Conservation (phyloP, 2,329 filamentous ascomycete genomes). For the Coniochaeta ligniaria region DNA sequence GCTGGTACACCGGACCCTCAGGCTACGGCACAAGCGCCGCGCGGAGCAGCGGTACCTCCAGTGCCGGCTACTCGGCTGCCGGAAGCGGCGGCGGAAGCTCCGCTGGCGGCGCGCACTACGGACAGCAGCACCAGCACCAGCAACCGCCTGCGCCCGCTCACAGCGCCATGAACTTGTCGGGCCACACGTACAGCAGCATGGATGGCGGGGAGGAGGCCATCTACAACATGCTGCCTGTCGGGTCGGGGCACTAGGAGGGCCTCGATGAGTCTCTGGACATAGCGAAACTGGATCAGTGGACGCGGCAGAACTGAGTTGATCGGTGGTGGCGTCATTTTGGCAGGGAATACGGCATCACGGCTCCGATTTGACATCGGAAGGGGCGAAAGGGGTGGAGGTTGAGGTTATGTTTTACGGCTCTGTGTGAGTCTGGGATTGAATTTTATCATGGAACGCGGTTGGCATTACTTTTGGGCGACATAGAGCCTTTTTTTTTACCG, state of each 20-base stretch:
- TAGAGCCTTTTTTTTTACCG: neutral
- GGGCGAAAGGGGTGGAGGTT: no score
- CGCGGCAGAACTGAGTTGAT: no score
- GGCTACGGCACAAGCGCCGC: neutral
- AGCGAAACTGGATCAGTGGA: neutral
- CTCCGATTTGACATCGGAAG: no score
- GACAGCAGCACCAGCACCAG: constrained; percentile 5
- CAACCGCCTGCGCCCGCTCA: constrained; percentile 8
- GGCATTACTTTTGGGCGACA: neutral
- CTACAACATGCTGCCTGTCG: constrained; percentile 16
- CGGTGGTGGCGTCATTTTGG: no score
- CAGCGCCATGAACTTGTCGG: constrained; percentile 15
- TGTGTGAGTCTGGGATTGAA: no score
- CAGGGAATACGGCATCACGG: no score
- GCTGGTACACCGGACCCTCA: constrained; percentile 3
- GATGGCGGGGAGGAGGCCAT: constrained; percentile 15
- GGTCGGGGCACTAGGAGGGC: neutral
- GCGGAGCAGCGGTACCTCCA: constrained; percentile 11
- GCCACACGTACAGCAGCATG: constrained; percentile 17
- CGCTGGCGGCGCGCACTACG: neutral
- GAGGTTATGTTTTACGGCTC: no score
- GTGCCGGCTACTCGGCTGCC: constrained; percentile 5
- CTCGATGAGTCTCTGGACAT: neutral
- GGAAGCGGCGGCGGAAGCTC: constrained; percentile 1
- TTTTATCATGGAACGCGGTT: neutral